Percentiles rank a stretch among this genome's conserved stretches.
Conservation (phyloP, 2,329 filamentous ascomycete genomes). For the Coniochaeta sp. region DNA sequence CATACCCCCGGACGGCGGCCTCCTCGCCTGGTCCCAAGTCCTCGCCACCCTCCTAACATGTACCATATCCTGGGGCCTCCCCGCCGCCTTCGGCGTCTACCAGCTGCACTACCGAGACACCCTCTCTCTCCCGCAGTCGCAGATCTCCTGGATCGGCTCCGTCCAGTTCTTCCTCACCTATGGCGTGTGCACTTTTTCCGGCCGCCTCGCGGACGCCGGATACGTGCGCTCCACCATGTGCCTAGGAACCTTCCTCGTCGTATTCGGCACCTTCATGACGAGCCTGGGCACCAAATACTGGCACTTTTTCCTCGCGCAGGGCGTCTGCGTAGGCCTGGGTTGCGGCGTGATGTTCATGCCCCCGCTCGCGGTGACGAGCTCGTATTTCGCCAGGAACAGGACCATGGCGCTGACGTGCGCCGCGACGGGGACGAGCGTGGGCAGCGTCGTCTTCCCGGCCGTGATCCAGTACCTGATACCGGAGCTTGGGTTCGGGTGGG, state of each 20-base stretch:
- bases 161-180: constrained; percentile 37
- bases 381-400: constrained; percentile 54
- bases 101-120: constrained; percentile 29
- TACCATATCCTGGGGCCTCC: constrained; percentile 31
- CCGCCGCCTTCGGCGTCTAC: constrained; percentile 30
- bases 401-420: constrained; percentile 53
- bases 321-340: constrained; percentile 49
- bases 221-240: constrained; percentile 27
- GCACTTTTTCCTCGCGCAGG: constrained; percentile 45
- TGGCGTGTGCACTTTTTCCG: constrained; percentile 31
- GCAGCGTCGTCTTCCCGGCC: constrained; percentile 39
- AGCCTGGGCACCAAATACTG: constrained; percentile 35
- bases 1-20: constrained; percentile 28
- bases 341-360: constrained; percentile 48
- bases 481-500: constrained; percentile 36
- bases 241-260: constrained; percentile 31
- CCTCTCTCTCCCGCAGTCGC: constrained; percentile 24
- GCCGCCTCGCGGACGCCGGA: constrained; percentile 34
- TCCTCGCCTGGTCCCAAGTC: constrained; percentile 30
- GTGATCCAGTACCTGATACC: constrained; percentile 33
- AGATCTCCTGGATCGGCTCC: constrained; percentile 42
- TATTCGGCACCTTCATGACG: constrained; percentile 37
- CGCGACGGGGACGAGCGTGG: constrained; percentile 53
- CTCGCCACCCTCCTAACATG: constrained; percentile 28
- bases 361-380: constrained; percentile 45